Evolutionary conservation across 208 protist genomes (phyloP), one percentile per base, ranked within the genome.

Genomic region (Borovskyia barvae): DNA sequence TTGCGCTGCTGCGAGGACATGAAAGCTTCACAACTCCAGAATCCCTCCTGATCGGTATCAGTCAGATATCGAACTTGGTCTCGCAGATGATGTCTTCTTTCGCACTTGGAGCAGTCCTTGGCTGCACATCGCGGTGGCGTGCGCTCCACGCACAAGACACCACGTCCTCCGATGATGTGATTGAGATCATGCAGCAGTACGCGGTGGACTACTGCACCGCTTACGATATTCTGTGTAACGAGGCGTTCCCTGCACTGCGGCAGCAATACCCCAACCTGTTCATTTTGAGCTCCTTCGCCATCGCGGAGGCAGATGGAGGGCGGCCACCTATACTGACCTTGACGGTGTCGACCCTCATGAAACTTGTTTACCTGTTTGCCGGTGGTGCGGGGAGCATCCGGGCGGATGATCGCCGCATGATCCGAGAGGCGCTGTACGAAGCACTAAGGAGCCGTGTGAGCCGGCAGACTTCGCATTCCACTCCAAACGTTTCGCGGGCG

Each of bases 231-330:
- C 19, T 68, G 29, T 52, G 40, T 33, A 41, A 63, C 46, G 46
- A 72, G 36, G 48, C 62, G 8, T 66, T 82, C 45, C 53, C 64
- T 1, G 9, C 49, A 12, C 39, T 80, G 17, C 66, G 76, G 24
- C 75, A 73, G 51, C 76, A 72, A 40, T 82, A 76, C 64, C 80
- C 80, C 7, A 79, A 87, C 54, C 62, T 84, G 7, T 87, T 84
- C 50, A 46, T 72, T 17, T 33, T 62, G 14, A 72, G 66, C 40
- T 51, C 64, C 46, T 68, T 63, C 19, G 26, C 40, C 1, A 52
- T 35, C 37, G 30, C 33, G 11, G 58, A 61, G 22, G 69, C 62
- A 25, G 56, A 54, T 19, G 45, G 55, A 15, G 60, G 42, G 1
- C 40, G 66, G 19, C 68, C 76, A 5, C 58, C 66, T 11, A 69